Base-by-base conservation (phyloP, 2,329 filamentous ascomycete genomes). In the Westerdykella ornata region DNA sequence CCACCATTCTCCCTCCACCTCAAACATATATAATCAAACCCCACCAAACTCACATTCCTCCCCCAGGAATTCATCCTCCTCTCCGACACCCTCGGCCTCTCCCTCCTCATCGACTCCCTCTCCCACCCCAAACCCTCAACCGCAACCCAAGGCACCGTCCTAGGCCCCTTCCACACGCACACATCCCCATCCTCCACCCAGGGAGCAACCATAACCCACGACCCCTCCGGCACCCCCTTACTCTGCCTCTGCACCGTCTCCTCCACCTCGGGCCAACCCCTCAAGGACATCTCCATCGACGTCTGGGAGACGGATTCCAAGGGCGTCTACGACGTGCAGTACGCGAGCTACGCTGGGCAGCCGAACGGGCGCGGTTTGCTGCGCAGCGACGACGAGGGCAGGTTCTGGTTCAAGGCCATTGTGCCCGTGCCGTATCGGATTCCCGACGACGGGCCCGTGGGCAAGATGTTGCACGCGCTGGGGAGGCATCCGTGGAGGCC, bases 351-450 rank as follows among this genome's bases (percentile, higher is more conserved):
- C 3, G 65, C 19, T 9, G 56, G 54, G 2, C 74, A 71, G 1
- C 83, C 85, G 0, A 84, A 87, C 68, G 85, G 86, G 36, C 72
- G 86, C 32, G 85, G 83, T 42, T 74, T 90, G 43, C 75, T 88
- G 72, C 67, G 68, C 32, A 84, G 75, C 46, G 85, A 90, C 52
- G 71, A 74, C 0, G 71, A 88, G 28, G 90, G 89, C 0, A 59
- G 73, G 1, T 92, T 94, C 62, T 94, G 84, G 81, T 94, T 94
- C 71, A 82, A 81, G 56, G 86, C 83, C 0, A 87, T 94, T 59
- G 81, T 83, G 45, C 88, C 88, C 0, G 87, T 94, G 43, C 81
- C 83, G 39, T 95, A 94, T 66, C 83, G 85, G 0, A 92, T 94
- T 55, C 86, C 87, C 1, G 75, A 86, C 54, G 87, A 94, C 65